A percentile compares a stretch with the other conserved stretches of the same genome.
phyloP scores from a whole-genome alignment of 2,329 filamentous ascomycete genomes.

The Cadophora malorum region DNA sequence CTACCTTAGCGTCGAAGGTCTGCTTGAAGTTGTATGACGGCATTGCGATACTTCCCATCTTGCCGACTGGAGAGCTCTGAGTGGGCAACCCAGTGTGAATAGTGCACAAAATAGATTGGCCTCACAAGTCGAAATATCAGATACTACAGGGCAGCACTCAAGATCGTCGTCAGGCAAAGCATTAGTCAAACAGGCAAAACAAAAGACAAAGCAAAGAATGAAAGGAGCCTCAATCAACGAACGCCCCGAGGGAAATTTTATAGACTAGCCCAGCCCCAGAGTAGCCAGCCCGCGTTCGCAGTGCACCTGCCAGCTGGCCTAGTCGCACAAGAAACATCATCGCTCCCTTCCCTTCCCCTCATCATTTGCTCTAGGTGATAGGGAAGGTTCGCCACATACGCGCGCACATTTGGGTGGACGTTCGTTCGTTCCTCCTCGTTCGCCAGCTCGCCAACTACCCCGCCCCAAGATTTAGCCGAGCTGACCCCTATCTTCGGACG shows the following conservation, averaged over 20 bases:
- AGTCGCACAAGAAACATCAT: not conserved
- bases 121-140: too few species aligned
- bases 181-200: not conserved
- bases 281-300: too few species aligned
- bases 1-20: slow-evolving; percentile 13
- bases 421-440: not conserved
- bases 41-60: slow-evolving; percentile 13
- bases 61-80: not conserved
- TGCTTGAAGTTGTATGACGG: slow-evolving; percentile 20
- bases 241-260: not conserved
- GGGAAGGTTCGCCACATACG: not conserved
- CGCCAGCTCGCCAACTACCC: slow-evolving; percentile 1
- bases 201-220: not conserved
- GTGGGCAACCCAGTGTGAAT: not conserved
- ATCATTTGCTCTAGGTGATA: not conserved
- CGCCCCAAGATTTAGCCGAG: slow-evolving; percentile 7
- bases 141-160: not conserved
- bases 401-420: too few species aligned
- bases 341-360: not conserved
- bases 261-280: not conserved
- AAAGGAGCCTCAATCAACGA: not conserved
- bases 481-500: slow-evolving; percentile 2
- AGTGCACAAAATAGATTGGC: too few species aligned
- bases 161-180: not conserved
- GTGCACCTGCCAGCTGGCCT: slow-evolving; percentile 10